Evolutionary conservation across 2,329 filamentous ascomycete species (phyloP).

Genomic region (Boeremia lycopersici): DNA sequence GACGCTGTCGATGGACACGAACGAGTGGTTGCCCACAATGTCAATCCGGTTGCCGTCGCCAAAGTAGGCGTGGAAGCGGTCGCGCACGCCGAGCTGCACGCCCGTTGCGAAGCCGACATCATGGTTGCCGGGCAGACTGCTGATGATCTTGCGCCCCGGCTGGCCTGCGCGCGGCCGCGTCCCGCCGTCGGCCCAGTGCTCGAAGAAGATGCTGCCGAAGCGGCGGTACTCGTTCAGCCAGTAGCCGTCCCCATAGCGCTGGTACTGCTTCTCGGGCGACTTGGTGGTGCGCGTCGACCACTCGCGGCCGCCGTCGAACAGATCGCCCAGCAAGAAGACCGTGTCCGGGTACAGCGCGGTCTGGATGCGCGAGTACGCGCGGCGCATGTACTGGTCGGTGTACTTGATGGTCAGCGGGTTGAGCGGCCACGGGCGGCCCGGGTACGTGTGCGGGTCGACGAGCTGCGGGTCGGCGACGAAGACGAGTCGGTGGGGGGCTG

Average conservation of each 20-base stretch:
- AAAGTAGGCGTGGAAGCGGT: constrained; percentile 87
- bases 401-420: constrained; percentile 70
- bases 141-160: constrained; percentile 76
- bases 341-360: constrained; percentile 79
- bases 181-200: constrained; percentile 67
- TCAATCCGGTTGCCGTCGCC: constrained; percentile 91
- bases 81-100: constrained; percentile 77
- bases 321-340: constrained; percentile 87
- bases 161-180: constrained; percentile 62
- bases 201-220: constrained; percentile 85
- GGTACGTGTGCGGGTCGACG: constrained; percentile 94
- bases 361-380: constrained; percentile 81
- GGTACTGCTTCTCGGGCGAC: constrained; percentile 70
- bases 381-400: constrained; percentile 88
- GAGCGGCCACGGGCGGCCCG: constrained; percentile 77
- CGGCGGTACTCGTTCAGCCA: constrained; percentile 88
- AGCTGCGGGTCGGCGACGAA: constrained; percentile 91
- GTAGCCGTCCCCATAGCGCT: constrained; percentile 77
- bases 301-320: constrained; percentile 95
- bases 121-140: constrained; percentile 90
- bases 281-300: constrained; percentile 71
- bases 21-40: constrained; percentile 90
- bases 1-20: constrained; percentile 88
- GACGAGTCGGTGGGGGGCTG: constrained; percentile 81
- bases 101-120: constrained; percentile 90